Percentiles rank a stretch among this genome's conserved stretches.
These are phyloP conservation scores for Fomitopsis schrenkii DNA, from an alignment of 1,284 basidiomycete species.

Conservation along the genomic window DNA sequence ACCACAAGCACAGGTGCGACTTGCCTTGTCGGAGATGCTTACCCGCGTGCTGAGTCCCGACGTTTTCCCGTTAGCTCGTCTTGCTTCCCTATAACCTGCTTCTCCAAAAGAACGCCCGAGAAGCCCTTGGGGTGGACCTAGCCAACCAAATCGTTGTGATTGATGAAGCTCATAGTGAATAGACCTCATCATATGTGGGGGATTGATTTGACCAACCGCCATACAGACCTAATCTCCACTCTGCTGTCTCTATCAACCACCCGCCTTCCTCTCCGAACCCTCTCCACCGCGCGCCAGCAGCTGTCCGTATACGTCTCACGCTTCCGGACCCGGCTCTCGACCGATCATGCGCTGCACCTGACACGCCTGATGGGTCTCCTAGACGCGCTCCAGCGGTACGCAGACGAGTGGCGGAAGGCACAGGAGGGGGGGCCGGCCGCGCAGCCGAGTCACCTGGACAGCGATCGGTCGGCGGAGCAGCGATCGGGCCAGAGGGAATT, in stretches of 20 bases:
- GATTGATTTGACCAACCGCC: neutral
- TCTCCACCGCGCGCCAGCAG: slow-evolving; percentile 71
- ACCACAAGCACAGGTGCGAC: slow-evolving; percentile 80
- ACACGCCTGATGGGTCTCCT: slow-evolving; percentile 76
- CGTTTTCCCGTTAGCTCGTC: slow-evolving; percentile 55
- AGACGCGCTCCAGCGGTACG: slow-evolving; percentile 59
- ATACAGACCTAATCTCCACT: slow-evolving; percentile 79
- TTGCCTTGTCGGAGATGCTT: neutral
- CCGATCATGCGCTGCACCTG: slow-evolving; percentile 76
- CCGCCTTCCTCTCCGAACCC: slow-evolving; percentile 54
- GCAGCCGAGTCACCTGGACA: neutral
- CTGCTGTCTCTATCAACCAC: slow-evolving; percentile 84
- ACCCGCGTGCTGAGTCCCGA: neutral
- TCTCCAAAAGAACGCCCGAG: slow-evolving; percentile 79
- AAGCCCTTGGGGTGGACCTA: slow-evolving; percentile 83
- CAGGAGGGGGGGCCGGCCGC: slow-evolving; percentile 10
- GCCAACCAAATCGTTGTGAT: slow-evolving; percentile 85
- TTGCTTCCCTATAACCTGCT: slow-evolving; percentile 94
- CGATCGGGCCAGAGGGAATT: neutral
- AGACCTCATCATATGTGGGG: neutral
- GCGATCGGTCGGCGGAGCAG: neutral
- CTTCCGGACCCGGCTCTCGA: slow-evolving; percentile 75
- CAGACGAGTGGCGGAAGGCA: slow-evolving; percentile 41
- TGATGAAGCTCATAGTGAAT: slow-evolving; percentile 95
- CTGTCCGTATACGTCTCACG: slow-evolving; percentile 76